Conservation (phyloP, 139 green algal genomes). For the Coelastrella sp. region DNA sequence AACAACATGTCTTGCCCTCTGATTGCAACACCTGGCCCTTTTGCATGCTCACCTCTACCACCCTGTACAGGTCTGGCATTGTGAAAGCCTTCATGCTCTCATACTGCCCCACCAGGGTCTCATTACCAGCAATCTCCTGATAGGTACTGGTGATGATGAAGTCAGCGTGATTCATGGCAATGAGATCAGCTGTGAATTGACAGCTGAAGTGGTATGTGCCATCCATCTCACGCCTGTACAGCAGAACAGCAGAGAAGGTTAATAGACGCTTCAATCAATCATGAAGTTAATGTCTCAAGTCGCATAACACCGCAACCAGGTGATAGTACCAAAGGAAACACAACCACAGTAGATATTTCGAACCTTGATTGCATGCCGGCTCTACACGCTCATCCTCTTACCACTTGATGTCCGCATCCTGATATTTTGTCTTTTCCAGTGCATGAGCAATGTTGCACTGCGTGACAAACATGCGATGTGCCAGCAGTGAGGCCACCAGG, state of each 20-base stretch:
- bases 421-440: constrained; percentile 90
- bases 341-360: background rate
- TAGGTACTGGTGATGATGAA: constrained; percentile 88
- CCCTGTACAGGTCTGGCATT: constrained; percentile 80
- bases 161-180: constrained; percentile 87
- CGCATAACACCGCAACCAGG: too few relatives aligned
- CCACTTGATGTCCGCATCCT: constrained; percentile 85
- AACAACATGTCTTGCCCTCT: too few relatives aligned
- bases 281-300: too few relatives aligned
- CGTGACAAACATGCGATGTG: constrained; percentile 58
- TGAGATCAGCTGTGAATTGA: constrained; percentile 88
- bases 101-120: constrained; percentile 81
- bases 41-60: constrained; percentile 51
- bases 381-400: too few relatives aligned
- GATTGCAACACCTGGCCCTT: background rate
- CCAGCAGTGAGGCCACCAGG: constrained; percentile 83
- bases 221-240: constrained; percentile 62
- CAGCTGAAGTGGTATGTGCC: constrained; percentile 83
- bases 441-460: constrained; percentile 90
- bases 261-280: too few relatives aligned
- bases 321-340: too few relatives aligned
- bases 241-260: too few relatives aligned
- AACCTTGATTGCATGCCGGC: too few relatives aligned
- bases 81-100: constrained; percentile 82
- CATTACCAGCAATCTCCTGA: constrained; percentile 78